Base-by-base conservation (phyloP, 2,329 filamentous ascomycete genomes). In the Aspergillus brasiliensis region DNA sequence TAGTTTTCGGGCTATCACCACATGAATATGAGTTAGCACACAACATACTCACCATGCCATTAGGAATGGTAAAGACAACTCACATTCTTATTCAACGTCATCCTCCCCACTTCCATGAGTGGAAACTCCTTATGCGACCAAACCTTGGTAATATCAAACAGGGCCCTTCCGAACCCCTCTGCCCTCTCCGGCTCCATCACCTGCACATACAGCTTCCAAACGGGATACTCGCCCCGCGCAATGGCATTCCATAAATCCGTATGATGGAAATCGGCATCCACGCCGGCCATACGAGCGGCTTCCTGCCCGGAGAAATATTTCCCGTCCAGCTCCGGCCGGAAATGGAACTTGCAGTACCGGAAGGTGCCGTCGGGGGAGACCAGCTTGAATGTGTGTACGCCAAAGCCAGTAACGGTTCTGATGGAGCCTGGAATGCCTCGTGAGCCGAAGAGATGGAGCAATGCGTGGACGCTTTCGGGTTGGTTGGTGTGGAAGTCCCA, bases 241-340 rank as follows among this genome's bases (percentile, higher is more conserved):
- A 90, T 89, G 2, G 85, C 77, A 56, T 87, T 80, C 65, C 83
- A 87, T 6, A 90, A 77, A 65, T 89, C 87, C 63, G 84, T 79
- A 2, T 81, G 84, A 63, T 84, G 76, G 67, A 78, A 83, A 65
- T 89, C 87, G 3, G 86, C 84, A 65, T 86, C 84, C 55, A 81
- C 77, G 0, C 79, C 79, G 0, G 82, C 80, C 62, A 85, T 73
- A 61, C 79, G 75, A 11, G 69, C 75, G 2, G 84, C 83, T 67
- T 88, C 82, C 4, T 81, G 78, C 48, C 81, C 77, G 17, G 40
- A 44, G 40, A 88, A 77, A 57, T 79, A 82, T 82, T 67, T 73
- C 5, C 31, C 80, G n/a, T 84, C 84, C 63, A 84, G 81, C 58
- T 83, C 78, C 6, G 84, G 81, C 70, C 84, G 84, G 64, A 86